Evolutionary conservation across 805 yeast species (phyloP), one percentile per base, ranked within the genome.

Genomic region (Nakazawaea molendinolei): DNA sequence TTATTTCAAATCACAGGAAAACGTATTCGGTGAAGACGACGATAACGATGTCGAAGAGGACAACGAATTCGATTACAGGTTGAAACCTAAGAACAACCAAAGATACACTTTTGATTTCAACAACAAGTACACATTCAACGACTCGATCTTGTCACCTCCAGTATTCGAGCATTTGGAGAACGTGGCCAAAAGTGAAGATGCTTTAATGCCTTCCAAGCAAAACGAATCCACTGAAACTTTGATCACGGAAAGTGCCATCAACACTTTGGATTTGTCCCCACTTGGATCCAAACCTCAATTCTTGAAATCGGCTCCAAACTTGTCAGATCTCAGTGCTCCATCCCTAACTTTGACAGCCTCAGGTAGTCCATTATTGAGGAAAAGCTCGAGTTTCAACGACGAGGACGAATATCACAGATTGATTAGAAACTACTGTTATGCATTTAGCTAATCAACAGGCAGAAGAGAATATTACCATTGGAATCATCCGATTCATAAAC

Each of bases 61-160:
- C 21, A 23, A 31, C 16, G 39, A 31, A 5, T 33, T 36, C 14
- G 33, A 23, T 29, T 36, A 27, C 26, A 42, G 31, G 18, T 33
- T 37, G 29, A 36, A 28, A 19, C 23, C 39, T 7, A 27, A 19
- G 23, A 23, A 28, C n/a, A 19, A 25, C 5, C 26, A 31, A 7
- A 32, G 46, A 10, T 45, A 45, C 19, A 23, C 30, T n/a, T 45
- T 45, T 37, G 41, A 43, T 21, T 35, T 37, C 22, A 34, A 41
- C 12, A 34, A 42, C 22, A 19, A 38, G 6, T 41, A 38, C 31
- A 31, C 30, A 10, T 29, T 38, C 26, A 39, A 44, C 14, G 42
- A 42, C 25, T 30, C 43, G 2, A 34, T 34, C 15, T 42, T 44
- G 18, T 32, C 43, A 18, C 40, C 37, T 13, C 33, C 38, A 15